Base-by-base conservation (phyloP, 2,329 filamentous ascomycete species). In the Venturia asperata region DNA sequence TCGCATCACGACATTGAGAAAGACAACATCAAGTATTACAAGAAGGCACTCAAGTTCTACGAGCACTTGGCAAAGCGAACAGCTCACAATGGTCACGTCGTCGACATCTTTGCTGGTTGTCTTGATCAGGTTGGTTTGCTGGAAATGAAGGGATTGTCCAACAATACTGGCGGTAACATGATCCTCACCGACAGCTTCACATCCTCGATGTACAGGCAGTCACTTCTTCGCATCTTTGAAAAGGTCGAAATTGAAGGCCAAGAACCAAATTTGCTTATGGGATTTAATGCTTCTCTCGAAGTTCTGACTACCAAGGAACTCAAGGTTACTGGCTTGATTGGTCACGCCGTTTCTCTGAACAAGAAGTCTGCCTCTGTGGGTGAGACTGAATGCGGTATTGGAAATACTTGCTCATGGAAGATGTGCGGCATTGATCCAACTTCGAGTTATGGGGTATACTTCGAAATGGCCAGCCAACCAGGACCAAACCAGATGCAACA, bases 1-100 rank as follows among this genome's bases (percentile, higher is more conserved):
- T 97, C 93, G 52, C 94, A 99, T 78, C 94, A 99, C 77, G 94
- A 99, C 73, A 99, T 99, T 76, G 94, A 99, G 75, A 87, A 92
- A 66, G 94, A 99, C 77, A 97, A 97, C 75, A 96, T 96, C 80
- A 99, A 99, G 78, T 97, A 97, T 79, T 97, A 96, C 80, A 99
- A 99, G 83, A 99, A 99, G 80, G 94, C 94, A 27, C 79, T 97
- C 62, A 99, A 97, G 86, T 89, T 91, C 76, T 99, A 97, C 75
- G 94, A 99, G 68, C 89, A 86, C 68, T 84, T 99, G 55, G 92
- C 94, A 5, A 97, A 97, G 79, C 86, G 94, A 67, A 91, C 92
- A 24, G 91, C 94, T 17, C 92, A 97, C 77, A 99, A 99, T 72
- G 93, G 94, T 27, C 94, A 99, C 74, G 90, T 97, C 69, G 91